Evolutionary conservation across 2,329 filamentous ascomycete species (phyloP).

Genomic region (Penicillium expansum): DNA sequence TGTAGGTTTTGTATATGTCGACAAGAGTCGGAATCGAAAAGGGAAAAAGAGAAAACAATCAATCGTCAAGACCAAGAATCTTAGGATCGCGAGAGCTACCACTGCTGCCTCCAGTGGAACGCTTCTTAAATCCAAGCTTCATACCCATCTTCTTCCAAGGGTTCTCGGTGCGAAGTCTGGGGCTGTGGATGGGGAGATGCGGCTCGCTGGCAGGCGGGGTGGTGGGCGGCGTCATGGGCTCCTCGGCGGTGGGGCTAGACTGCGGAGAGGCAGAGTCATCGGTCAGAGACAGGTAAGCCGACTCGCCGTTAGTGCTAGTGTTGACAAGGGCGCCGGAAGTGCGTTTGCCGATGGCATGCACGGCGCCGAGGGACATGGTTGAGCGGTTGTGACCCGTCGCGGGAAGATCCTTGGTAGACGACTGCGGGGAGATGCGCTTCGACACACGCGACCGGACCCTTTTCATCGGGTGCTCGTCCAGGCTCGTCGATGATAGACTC

Average conservation of each 20-base stretch:
- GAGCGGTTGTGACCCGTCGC: constrained; percentile 29
- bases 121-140: constrained; percentile 48
- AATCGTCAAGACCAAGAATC: constrained; percentile 24
- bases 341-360: constrained; percentile 38
- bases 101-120: constrained; percentile 24
- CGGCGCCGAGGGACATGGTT: constrained; percentile 32
- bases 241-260: constrained; percentile 41
- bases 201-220: constrained; percentile 50
- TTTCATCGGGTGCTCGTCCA: constrained; percentile 33
- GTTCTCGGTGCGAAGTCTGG: constrained; percentile 46
- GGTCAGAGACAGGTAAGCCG: constrained; percentile 39
- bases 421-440: constrained; percentile 32
- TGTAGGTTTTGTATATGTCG: background rate
- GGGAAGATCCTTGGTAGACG: constrained; percentile 32
- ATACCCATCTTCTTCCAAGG: constrained; percentile 55
- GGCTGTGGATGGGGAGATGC: constrained; percentile 34
- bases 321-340: constrained; percentile 37
- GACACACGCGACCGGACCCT: constrained; percentile 26
- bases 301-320: constrained; percentile 39
- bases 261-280: constrained; percentile 48
- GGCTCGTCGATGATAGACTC: constrained; percentile 28
- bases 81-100: constrained; percentile 21
- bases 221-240: constrained; percentile 52
- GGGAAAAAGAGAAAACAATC: background rate
- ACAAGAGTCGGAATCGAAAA: background rate